Evolutionary conservation across 257 asterid genomes (phyloP).

Genomic region (Ligustrum vulgare): DNA sequence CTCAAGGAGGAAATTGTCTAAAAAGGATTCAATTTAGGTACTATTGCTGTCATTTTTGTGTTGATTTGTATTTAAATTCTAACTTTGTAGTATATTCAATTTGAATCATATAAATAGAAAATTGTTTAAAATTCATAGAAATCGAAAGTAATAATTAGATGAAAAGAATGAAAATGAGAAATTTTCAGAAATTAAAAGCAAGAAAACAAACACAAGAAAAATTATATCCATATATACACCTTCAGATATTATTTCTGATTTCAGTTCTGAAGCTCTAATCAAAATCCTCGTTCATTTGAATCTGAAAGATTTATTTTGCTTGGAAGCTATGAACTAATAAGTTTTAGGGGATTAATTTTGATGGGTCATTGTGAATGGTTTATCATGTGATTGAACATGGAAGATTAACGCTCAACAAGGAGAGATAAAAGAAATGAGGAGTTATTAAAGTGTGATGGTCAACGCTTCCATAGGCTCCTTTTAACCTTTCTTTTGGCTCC

Average conservation of each 20-base stretch:
- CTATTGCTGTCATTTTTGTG: background rate
- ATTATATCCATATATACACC: background rate
- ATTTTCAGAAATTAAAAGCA: background rate
- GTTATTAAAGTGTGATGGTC: slow-evolving; percentile 26
- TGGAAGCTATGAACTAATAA: slow-evolving; percentile 35
- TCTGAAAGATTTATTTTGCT: slow-evolving; percentile 47
- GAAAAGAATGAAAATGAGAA: background rate
- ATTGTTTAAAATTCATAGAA: too few species aligned
- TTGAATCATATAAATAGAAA: slow-evolving; percentile 12
- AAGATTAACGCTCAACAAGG: too few species aligned
- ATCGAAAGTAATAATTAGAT: background rate
- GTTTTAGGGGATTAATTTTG: slow-evolving; percentile 33
- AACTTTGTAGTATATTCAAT: slow-evolving; percentile 17
- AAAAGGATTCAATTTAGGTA: slow-evolving; percentile 93
- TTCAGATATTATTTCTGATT: background rate
- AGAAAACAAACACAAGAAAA: background rate
- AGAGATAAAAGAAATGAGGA: slow-evolving; percentile 8
- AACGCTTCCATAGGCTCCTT: slow-evolving; percentile 24
- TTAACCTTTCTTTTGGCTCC: slow-evolving; percentile 21
- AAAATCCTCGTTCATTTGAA: slow-evolving; percentile 33
- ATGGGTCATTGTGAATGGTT: slow-evolving; percentile 34
- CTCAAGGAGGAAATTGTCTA: slow-evolving; percentile 88
- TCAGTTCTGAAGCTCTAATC: background rate
- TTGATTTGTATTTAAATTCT: background rate
- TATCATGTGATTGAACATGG: slow-evolving; percentile 13